Percentiles rank a stretch among this genome's conserved stretches.
Conservation (phyloP, 2,329 filamentous ascomycete genomes). For the Talaromyces pinophilus region DNA sequence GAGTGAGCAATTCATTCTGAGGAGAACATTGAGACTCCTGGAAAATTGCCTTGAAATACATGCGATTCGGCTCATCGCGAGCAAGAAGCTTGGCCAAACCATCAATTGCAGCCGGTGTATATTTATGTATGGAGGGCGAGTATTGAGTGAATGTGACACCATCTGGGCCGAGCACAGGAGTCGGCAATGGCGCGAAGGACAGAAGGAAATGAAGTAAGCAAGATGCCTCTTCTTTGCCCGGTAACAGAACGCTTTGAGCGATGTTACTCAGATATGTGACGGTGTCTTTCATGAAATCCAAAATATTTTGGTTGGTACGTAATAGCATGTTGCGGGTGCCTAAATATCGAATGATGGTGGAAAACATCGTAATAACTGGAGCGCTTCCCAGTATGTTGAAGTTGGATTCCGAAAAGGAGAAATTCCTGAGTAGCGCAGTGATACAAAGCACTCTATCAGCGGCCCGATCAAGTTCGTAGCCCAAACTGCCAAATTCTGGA, state of each 20-base stretch:
- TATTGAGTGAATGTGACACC: constrained; percentile 76
- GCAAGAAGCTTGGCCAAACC: constrained; percentile 88
- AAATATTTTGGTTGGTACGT: constrained; percentile 75
- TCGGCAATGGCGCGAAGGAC: constrained; percentile 80
- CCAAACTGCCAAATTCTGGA: constrained; percentile 70
- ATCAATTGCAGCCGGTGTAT: constrained; percentile 86
- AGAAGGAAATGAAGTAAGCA: constrained; percentile 86
- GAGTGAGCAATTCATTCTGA: constrained; percentile 78
- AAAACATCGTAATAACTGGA: constrained; percentile 77
- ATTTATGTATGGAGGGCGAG: constrained; percentile 77
- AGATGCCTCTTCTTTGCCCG: constrained; percentile 81
- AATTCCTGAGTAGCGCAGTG: constrained; percentile 86
- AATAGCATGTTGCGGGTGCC: constrained; percentile 87
- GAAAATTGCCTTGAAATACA: constrained; percentile 81
- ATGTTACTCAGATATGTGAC: constrained; percentile 89
- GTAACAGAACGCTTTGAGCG: constrained; percentile 75
- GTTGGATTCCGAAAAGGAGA: constrained; percentile 83
- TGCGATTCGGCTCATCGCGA: constrained; percentile 87
- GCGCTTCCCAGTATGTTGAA: constrained; percentile 73
- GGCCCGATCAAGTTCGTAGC: constrained; percentile 81
- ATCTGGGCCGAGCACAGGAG: constrained; percentile 59
- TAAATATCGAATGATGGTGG: constrained; percentile 78
- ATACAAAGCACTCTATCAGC: constrained; percentile 87
- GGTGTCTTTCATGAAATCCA: constrained; percentile 97
- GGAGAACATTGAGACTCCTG: constrained; percentile 67